A percentile compares a stretch with the other conserved stretches of the same genome.
These are phyloP conservation scores for Aethionema arabicum DNA, from an alignment of 345 rosid genomes.

Conservation along the genomic window DNA sequence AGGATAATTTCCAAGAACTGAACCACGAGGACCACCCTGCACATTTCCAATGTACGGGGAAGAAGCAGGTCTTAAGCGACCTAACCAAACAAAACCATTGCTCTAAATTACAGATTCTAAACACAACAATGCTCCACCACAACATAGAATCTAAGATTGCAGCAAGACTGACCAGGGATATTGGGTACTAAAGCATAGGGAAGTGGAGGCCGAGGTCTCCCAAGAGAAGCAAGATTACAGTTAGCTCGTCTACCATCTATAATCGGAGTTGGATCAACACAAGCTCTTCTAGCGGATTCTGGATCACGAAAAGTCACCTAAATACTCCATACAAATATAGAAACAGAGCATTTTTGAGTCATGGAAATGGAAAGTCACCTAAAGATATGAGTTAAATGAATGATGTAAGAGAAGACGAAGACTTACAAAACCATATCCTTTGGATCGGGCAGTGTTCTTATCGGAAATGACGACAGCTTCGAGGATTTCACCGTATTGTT, in stretches of 20 bases:
- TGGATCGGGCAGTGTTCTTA: slow-evolving; percentile 93
- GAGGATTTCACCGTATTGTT: slow-evolving; percentile 82
- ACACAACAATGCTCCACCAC: neutral
- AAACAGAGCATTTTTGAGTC: slow-evolving; percentile 43
- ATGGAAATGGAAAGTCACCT: no score
- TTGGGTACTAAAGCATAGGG: slow-evolving; percentile 54
- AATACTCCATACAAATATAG: slow-evolving; percentile 68
- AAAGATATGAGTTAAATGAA: slow-evolving; percentile 41
- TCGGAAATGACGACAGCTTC: slow-evolving; percentile 95
- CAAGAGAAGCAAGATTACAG: slow-evolving; percentile 96
- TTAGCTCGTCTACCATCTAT: slow-evolving; percentile 97
- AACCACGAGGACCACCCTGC: slow-evolving; percentile 59
- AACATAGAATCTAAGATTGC: neutral
- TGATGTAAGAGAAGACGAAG: slow-evolving; percentile 15
- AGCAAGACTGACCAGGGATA: slow-evolving; percentile 38
- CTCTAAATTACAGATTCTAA: slow-evolving; percentile 19
- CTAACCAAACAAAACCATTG: slow-evolving; percentile 36
- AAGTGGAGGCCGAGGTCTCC: slow-evolving; percentile 68
- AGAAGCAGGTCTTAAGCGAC: slow-evolving; percentile 66
- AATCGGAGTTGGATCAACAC: slow-evolving; percentile 80
- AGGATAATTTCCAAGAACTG: slow-evolving; percentile 60
- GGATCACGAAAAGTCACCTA: slow-evolving; percentile 98
- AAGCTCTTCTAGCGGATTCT: slow-evolving; percentile 94
- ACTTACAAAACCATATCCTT: slow-evolving; percentile 99
- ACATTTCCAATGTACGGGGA: slow-evolving; percentile 52